Percentiles rank a stretch among this genome's conserved stretches.
phyloP scores from a whole-genome alignment of 805 yeast genomes.

The Starmera caribaea region DNA sequence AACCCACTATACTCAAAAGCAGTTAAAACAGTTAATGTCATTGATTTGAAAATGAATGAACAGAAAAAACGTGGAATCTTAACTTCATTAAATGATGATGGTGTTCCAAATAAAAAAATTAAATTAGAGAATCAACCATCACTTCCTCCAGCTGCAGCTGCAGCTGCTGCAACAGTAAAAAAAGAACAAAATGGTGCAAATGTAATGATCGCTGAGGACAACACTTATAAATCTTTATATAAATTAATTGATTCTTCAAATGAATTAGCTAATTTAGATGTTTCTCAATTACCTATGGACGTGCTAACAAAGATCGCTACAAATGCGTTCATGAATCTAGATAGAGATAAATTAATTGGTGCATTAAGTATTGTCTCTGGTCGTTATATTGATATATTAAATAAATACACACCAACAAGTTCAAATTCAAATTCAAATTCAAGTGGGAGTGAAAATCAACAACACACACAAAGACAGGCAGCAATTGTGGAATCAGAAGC shows the following conservation, averaged over 20 bases:
- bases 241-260: conserved; percentile 53
- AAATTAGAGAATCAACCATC: conserved; percentile 11
- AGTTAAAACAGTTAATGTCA: conserved; percentile 12
- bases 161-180: conserved; percentile 3
- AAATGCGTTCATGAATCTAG: conserved; percentile 51
- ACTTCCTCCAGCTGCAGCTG: conserved; percentile 9
- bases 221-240: conserved; percentile 54
- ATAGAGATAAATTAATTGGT: conserved; percentile 41
- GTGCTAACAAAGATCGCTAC: conserved; percentile 56
- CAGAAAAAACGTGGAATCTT: conserved; percentile 18
- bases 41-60: conserved; percentile 16
- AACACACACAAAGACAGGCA: background rate
- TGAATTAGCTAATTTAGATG: conserved; percentile 59
- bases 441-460: background rate
- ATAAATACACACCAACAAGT: conserved; percentile 11
- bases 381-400: conserved; percentile 45
- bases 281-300: conserved; percentile 55
- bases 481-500: conserved; percentile 19
- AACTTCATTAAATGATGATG: conserved; percentile 17
- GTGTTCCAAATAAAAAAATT: conserved; percentile 16
- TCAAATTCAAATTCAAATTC: conserved; percentile 1
- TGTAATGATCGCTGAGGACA: conserved; percentile 26
- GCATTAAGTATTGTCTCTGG: conserved; percentile 64
- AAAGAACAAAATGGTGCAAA: conserved; percentile 1
- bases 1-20: conserved; percentile 10